These are phyloP conservation scores for Yamadazyma songkhlaensis DNA, from an alignment of 1,139 yeast species.

Conservation along the genomic window DNA sequence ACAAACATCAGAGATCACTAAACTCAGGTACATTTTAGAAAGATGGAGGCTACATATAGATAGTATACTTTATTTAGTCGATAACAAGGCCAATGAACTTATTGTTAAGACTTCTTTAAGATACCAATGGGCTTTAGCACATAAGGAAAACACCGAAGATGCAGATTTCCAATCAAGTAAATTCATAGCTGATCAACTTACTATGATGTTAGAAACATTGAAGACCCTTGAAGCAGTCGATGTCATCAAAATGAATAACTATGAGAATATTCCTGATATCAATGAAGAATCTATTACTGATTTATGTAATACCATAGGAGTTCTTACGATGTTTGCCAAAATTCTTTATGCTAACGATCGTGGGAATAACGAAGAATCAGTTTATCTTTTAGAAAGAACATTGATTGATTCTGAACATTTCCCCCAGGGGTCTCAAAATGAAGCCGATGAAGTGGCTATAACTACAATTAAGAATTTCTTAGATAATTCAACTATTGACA, in stretches of 20 bases:
- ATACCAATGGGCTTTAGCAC: constrained; percentile 35
- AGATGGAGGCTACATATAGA: constrained; percentile 31
- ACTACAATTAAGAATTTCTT: constrained; percentile 59
- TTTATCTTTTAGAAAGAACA: constrained; percentile 54
- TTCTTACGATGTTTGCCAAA: constrained; percentile 63
- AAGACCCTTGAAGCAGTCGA: constrained; percentile 9
- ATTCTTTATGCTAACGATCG: constrained; percentile 44
- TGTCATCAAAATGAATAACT: constrained; percentile 39
- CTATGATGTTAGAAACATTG: constrained; percentile 22
- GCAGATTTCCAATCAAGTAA: constrained; percentile 30
- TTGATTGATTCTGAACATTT: constrained; percentile 21
- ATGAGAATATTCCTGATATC: constrained; percentile 57
- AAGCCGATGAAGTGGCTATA: constrained; percentile 22
- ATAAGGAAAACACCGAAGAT: constrained; percentile 30
- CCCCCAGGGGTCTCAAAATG: not conserved
- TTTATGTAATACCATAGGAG: constrained; percentile 66
- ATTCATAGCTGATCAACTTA: constrained; percentile 18
- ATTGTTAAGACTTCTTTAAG: constrained; percentile 15
- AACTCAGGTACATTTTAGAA: constrained; percentile 32
- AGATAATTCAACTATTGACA: constrained; percentile 58
- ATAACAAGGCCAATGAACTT: not conserved
- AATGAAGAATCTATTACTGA: constrained; percentile 49
- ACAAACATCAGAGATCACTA: constrained; percentile 35
- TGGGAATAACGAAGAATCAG: constrained; percentile 43
- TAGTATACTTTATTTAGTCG: constrained; percentile 2